Evolutionary conservation across 352 stramenopile genomes (phyloP).

Genomic region (Peronospora farinosa): DNA sequence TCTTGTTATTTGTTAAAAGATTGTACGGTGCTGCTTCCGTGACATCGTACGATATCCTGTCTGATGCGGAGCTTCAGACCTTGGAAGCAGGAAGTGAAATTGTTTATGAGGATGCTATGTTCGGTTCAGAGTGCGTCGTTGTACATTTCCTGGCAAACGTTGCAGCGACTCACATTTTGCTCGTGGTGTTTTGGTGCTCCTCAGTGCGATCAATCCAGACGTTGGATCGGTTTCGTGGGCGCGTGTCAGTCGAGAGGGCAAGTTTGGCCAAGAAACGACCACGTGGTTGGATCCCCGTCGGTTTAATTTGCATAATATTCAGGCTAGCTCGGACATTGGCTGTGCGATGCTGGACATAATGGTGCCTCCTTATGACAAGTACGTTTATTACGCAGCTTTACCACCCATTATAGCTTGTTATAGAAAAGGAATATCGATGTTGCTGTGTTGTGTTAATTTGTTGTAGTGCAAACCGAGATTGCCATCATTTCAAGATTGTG

Average conservation of each 20-base stretch:
- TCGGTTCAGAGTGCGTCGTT: conserved; percentile 30
- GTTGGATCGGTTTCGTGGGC: conserved; percentile 52
- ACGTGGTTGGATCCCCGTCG: conserved; percentile 78
- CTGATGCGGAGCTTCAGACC: conserved; percentile 32
- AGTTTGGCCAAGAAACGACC: conserved; percentile 52
- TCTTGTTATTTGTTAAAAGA: conserved; percentile 25
- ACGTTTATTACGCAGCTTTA: conserved; percentile 20
- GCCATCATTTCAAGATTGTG: conserved; percentile 70
- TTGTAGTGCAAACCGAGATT: conserved; percentile 62
- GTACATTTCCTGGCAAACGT: neutral
- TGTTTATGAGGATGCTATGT: conserved; percentile 22
- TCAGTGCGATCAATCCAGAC: conserved; percentile 32
- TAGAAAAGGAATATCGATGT: neutral
- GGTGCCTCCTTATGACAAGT: conserved; percentile 85
- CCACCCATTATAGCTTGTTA: neutral
- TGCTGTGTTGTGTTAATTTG: conserved; percentile 1
- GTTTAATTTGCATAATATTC: conserved; percentile 79
- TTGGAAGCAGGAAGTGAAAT: conserved; percentile 29
- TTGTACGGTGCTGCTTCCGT: conserved; percentile 70
- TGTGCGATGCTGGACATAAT: conserved; percentile 80
- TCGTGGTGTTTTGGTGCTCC: conserved; percentile 3
- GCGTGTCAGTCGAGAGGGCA: conserved; percentile 48
- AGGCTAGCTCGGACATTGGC: conserved; percentile 59
- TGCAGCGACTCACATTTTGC: conserved; percentile 2
- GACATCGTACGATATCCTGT: conserved; percentile 66